Evolutionary conservation across 139 green algal species (phyloP).

Genomic region (Coelastrella sp.): DNA sequence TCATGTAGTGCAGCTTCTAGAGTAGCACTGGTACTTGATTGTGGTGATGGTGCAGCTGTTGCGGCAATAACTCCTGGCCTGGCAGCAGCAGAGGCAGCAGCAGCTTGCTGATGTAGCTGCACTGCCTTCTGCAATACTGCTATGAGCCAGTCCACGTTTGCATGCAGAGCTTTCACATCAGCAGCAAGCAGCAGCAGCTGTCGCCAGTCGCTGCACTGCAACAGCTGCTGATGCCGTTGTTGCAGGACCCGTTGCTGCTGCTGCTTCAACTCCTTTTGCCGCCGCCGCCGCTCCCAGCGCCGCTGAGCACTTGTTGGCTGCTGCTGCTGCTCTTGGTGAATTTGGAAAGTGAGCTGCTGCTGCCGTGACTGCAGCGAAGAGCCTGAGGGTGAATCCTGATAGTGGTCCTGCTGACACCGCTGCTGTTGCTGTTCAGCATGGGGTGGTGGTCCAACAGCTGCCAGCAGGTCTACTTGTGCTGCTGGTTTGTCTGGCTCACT

Average conservation of each 20-base stretch:
- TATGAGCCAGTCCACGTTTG: not conserved
- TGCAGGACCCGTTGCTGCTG: not conserved
- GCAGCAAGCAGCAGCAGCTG: constrained; percentile 23
- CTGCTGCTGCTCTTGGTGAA: not conserved
- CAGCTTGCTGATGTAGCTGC: not conserved
- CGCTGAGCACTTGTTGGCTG: not conserved
- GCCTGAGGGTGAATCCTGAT: not conserved
- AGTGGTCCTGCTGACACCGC: not conserved
- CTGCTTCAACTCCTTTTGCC: not conserved
- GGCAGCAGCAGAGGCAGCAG: not conserved
- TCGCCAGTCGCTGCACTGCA: not conserved
- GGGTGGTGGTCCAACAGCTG: too few relatives aligned
- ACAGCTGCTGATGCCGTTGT: not conserved
- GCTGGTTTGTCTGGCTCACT: too few relatives aligned
- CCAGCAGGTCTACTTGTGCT: too few relatives aligned
- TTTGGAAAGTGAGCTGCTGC: not conserved
- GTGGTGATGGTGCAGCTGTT: not conserved
- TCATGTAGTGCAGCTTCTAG: not conserved
- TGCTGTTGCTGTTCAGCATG: not conserved
- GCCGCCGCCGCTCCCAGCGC: not conserved
- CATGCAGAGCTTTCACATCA: not conserved
- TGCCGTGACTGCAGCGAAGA: not conserved
- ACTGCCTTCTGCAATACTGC: not conserved
- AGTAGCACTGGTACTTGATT: not conserved
- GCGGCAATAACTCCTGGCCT: not conserved